A percentile compares a stretch with the other conserved stretches of the same genome.
phyloP scores from a whole-genome alignment of 805 yeast genomes.

The Monosporozyma yasuniensis region DNA sequence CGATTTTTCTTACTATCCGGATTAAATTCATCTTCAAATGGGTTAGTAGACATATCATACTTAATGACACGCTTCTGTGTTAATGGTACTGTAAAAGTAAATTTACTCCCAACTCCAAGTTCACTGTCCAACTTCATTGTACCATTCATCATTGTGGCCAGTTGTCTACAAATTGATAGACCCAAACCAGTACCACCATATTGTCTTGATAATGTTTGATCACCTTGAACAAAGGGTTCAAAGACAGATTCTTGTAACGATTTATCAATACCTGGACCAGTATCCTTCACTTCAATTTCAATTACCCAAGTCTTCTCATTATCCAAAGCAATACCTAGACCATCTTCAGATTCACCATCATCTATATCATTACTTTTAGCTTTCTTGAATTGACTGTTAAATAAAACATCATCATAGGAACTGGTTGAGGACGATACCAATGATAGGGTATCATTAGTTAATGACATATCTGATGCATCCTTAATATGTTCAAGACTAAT shows the following conservation, averaged over 20 bases:
- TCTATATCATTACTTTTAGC: conserved; percentile 16
- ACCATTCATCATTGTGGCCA: conserved; percentile 88
- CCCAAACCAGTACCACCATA: conserved; percentile 97
- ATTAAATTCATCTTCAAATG: conserved; percentile 63
- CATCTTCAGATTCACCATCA: conserved; percentile 17
- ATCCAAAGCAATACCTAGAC: conserved; percentile 18
- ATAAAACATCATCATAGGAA: conserved; percentile 37
- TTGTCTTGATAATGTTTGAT: conserved; percentile 81
- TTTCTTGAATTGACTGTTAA: conserved; percentile 36
- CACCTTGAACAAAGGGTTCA: conserved; percentile 97
- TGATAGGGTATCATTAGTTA: conserved; percentile 5
- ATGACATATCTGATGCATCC: background rate
- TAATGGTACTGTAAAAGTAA: conserved; percentile 70
- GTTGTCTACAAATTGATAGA: conserved; percentile 76
- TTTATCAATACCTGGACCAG: conserved; percentile 91
- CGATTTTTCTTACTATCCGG: conserved; percentile 43
- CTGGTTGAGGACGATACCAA: conserved; percentile 22
- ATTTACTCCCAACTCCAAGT: conserved; percentile 77
- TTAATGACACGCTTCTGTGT: conserved; percentile 39
- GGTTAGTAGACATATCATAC: conserved; percentile 28
- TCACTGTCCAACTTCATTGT: conserved; percentile 63
- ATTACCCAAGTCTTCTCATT: conserved; percentile 32
- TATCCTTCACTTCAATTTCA: conserved; percentile 65
- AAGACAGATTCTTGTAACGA: conserved; percentile 75
- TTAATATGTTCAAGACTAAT: background rate